These are phyloP conservation scores for Fusarium luffae DNA, from an alignment of 2,329 filamentous ascomycete species.

Conservation along the genomic window DNA sequence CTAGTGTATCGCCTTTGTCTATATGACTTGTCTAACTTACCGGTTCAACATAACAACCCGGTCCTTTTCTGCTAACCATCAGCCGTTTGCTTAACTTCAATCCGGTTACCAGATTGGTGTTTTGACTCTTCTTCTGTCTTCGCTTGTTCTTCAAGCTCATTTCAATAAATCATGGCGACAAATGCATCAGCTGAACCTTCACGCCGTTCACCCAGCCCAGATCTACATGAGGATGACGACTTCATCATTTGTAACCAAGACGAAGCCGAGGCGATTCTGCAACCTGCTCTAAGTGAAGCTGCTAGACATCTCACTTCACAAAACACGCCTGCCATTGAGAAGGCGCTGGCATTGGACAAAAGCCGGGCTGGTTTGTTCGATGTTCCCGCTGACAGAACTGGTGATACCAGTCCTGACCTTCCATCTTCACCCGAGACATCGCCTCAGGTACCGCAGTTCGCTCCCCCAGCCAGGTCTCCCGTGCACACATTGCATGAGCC, in stretches of 20 bases:
- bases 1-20: constrained; percentile 3
- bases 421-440: constrained; percentile 34
- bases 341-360: constrained; percentile 64
- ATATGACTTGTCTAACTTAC: background rate
- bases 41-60: constrained; percentile 19
- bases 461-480: constrained; percentile 9
- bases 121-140: background rate
- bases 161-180: constrained; percentile 23
- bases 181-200: constrained; percentile 10
- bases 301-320: constrained; percentile 67
- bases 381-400: constrained; percentile 33
- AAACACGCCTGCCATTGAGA: constrained; percentile 67
- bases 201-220: constrained; percentile 7
- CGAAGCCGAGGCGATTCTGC: constrained; percentile 69
- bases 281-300: constrained; percentile 66
- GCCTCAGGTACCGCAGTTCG: constrained; percentile 10
- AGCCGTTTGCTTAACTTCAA: background rate
- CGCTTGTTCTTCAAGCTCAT: background rate
- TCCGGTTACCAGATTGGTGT: background rate
- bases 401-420: constrained; percentile 42
- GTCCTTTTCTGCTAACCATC: constrained; percentile 8
- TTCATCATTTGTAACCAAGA: constrained; percentile 58
- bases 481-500: constrained; percentile 6
- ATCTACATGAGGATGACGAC: constrained; percentile 34
- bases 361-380: constrained; percentile 46